A percentile compares a stretch with the other conserved stretches of the same genome.
phyloP scores from a whole-genome alignment of 1,284 basidiomycete species.

The Cryptococcus sp. region DNA sequence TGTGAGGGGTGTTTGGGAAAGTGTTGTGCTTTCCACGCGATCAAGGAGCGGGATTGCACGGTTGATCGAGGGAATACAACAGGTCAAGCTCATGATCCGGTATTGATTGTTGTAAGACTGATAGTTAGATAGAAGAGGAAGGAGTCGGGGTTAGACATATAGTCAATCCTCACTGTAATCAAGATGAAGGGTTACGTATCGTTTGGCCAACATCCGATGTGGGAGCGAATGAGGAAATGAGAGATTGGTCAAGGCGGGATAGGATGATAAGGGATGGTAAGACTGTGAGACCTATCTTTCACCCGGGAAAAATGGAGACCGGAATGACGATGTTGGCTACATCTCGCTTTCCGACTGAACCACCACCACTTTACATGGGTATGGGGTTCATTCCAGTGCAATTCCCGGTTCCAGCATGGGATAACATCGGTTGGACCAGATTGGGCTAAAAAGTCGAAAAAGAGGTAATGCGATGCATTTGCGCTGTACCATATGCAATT shows the following conservation, averaged over 20 bases:
- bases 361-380: too few species aligned
- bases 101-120: too few species aligned
- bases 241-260: conserved; percentile 16
- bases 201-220: conserved; percentile 10
- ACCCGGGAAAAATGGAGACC: too few species aligned
- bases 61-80: conserved; percentile 1
- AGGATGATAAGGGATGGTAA: conserved; percentile 8
- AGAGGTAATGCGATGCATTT: background rate
- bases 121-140: too few species aligned
- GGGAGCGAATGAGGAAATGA: conserved; percentile 8
- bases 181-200: conserved; percentile 16
- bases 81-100: background rate
- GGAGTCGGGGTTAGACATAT: conserved; percentile 15
- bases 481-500: background rate
- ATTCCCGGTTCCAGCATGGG: too few species aligned
- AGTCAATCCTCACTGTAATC: conserved; percentile 8
- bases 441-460: background rate
- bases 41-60: conserved; percentile 9
- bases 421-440: background rate
- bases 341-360: too few species aligned
- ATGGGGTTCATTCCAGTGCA: too few species aligned
- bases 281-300: background rate
- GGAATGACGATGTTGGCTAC: too few species aligned
- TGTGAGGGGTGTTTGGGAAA: conserved; percentile 10
- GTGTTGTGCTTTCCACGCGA: conserved; percentile 11